A percentile compares a stretch with the other conserved stretches of the same genome.
Conservation (phyloP, 306 rosid genomes). For the Trifolium dubium region DNA sequence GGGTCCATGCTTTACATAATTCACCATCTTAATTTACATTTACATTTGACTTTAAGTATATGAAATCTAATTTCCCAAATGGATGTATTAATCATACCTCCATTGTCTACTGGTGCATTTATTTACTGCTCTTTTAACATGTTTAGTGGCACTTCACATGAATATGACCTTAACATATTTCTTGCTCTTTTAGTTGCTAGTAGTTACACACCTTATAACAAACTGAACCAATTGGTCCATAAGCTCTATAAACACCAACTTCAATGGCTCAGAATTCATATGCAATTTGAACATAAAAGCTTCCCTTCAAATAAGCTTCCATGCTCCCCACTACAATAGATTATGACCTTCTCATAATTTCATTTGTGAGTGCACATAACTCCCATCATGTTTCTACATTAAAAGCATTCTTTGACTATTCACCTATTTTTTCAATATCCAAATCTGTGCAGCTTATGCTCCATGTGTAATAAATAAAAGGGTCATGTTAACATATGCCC, state of each 20-base stretch:
- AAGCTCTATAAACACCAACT: slow-evolving; percentile 22
- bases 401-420: slow-evolving; percentile 27
- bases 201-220: slow-evolving; percentile 5
- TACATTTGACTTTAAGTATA: neutral
- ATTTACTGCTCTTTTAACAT: slow-evolving; percentile 31
- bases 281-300: slow-evolving; percentile 35
- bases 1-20: no score
- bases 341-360: slow-evolving; percentile 10
- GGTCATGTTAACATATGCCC: no score
- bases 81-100: slow-evolving; percentile 22
- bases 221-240: slow-evolving; percentile 1
- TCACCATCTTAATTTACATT: no score
- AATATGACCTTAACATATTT: slow-evolving; percentile 47
- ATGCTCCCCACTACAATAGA: slow-evolving; percentile 38
- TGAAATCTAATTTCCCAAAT: neutral
- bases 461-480: neutral
- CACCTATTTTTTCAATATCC: neutral
- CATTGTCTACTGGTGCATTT: slow-evolving; percentile 17
- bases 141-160: slow-evolving; percentile 27
- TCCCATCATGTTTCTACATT: slow-evolving; percentile 31
- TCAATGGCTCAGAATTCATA: slow-evolving; percentile 23
- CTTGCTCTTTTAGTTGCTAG: neutral
- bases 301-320: slow-evolving; percentile 38
- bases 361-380: slow-evolving; percentile 21
- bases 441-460: slow-evolving; percentile 39